Conservation (phyloP, 805 yeast species). For the Candida khao-thaluensis region DNA sequence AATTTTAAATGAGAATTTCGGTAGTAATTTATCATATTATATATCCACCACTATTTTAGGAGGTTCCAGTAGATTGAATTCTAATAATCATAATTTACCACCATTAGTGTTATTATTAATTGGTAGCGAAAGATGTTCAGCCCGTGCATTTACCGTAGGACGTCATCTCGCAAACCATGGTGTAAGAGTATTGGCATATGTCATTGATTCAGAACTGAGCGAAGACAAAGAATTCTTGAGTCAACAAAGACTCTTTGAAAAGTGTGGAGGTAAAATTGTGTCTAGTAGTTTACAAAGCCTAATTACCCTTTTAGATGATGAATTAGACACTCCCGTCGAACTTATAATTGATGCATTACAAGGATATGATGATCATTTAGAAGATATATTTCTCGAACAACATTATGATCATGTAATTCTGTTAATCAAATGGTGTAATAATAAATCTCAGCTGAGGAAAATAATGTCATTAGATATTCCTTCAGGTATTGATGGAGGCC, state of each 20-base stretch:
- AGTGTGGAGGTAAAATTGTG: slow-evolving; percentile 65
- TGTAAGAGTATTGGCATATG: slow-evolving; percentile 60
- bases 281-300: slow-evolving; percentile 26
- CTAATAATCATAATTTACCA: slow-evolving; percentile 70
- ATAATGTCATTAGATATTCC: slow-evolving; percentile 76
- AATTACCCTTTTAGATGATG: slow-evolving; percentile 37
- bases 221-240: slow-evolving; percentile 44
- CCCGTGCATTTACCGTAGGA: slow-evolving; percentile 74
- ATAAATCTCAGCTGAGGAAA: slow-evolving; percentile 34
- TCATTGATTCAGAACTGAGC: slow-evolving; percentile 28
- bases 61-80: slow-evolving; percentile 61
- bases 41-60: slow-evolving; percentile 60
- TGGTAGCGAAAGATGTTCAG: slow-evolving; percentile 76
- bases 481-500: slow-evolving; percentile 78
- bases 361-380: slow-evolving; percentile 71
- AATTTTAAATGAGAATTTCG: slow-evolving; percentile 62
- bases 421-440: slow-evolving; percentile 69
- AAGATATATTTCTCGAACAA: slow-evolving; percentile 48
- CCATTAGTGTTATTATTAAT: slow-evolving; percentile 71
- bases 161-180: slow-evolving; percentile 76
- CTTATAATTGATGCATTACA: slow-evolving; percentile 80
- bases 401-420: slow-evolving; percentile 41
- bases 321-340: slow-evolving; percentile 72
- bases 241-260: slow-evolving; percentile 56
- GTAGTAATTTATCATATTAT: slow-evolving; percentile 60